A percentile compares a stretch with the other conserved stretches of the same genome.
Conservation (phyloP, 257 asterid species). For the Nicotiana noctiflora region DNA sequence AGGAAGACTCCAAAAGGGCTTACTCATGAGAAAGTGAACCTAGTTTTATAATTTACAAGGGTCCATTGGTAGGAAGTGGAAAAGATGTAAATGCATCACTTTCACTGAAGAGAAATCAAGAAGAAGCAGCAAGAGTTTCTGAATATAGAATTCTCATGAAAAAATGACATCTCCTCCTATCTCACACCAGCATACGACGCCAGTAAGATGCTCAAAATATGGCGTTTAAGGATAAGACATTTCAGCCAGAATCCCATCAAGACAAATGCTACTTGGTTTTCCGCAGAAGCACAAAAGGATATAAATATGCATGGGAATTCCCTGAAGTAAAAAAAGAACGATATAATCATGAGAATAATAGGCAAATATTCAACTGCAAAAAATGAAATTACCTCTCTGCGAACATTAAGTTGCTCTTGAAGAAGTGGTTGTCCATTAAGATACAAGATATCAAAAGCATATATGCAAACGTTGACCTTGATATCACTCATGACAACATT, state of each 20-base stretch:
- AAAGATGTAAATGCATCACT: not conserved
- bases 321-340: conserved; percentile 5
- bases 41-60: not conserved
- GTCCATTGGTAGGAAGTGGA: not conserved
- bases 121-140: not conserved
- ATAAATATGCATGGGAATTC: not conserved
- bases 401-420: conserved; percentile 73
- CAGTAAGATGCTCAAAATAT: not conserved
- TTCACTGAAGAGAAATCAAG: conserved; percentile 1
- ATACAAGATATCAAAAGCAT: conserved; percentile 86
- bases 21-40: not conserved
- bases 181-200: not conserved
- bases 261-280: not conserved
- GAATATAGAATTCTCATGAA: not conserved
- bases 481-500: conserved; percentile 71
- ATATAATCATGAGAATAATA: conserved; percentile 4
- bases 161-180: not conserved
- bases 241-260: not conserved
- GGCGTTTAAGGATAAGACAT: not conserved
- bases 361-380: not conserved
- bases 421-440: conserved; percentile 78
- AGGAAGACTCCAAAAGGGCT: not conserved
- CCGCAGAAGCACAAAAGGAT: not conserved
- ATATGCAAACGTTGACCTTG: conserved; percentile 83
- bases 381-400: conserved; percentile 65